A percentile compares a stretch with the other conserved stretches of the same genome.
Evolutionary conservation across 1,139 yeast genomes (phyloP).

Genomic region (Casaregolazyma lundiana): DNA sequence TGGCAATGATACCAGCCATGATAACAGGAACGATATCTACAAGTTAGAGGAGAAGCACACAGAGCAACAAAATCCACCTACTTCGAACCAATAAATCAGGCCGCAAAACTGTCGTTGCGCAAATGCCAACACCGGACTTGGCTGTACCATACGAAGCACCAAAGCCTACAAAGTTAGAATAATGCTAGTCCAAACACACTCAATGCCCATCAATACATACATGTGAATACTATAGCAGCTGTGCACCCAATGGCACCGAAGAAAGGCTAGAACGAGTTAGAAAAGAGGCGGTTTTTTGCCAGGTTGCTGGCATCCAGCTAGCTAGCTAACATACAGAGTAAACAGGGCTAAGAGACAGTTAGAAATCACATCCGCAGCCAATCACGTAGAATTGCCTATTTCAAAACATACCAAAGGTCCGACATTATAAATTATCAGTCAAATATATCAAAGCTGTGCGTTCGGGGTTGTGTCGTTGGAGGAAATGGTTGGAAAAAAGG

Average conservation of each 20-base stretch:
- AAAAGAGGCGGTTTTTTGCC: background rate
- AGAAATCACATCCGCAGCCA: background rate
- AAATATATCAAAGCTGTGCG: conserved; percentile 3
- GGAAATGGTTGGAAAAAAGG: no score
- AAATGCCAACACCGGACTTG: conserved; percentile 98
- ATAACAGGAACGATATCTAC: conserved; percentile 67
- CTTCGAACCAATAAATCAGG: conserved; percentile 80
- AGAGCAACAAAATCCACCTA: conserved; percentile 21
- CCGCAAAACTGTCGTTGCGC: conserved; percentile 96
- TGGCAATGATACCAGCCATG: conserved; percentile 99
- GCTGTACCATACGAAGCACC: conserved; percentile 99
- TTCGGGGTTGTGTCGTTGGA: no score
- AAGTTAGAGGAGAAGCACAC: background rate
- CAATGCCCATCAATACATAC: conserved; percentile 32
- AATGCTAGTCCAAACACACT: background rate
- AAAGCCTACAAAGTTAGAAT: conserved; percentile 36
- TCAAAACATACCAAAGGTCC: conserved; percentile 35
- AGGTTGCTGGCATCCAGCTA: background rate
- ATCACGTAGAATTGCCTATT: background rate
- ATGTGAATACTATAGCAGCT: conserved; percentile 96
- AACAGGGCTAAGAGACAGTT: conserved; percentile 51
- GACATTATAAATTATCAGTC: conserved; percentile 24
- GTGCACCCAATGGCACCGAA: conserved; percentile 99
- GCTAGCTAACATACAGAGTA: conserved; percentile 47
- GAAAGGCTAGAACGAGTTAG: conserved; percentile 55